Conservation (phyloP, 306 rosid species). For the Vicia villosa region DNA sequence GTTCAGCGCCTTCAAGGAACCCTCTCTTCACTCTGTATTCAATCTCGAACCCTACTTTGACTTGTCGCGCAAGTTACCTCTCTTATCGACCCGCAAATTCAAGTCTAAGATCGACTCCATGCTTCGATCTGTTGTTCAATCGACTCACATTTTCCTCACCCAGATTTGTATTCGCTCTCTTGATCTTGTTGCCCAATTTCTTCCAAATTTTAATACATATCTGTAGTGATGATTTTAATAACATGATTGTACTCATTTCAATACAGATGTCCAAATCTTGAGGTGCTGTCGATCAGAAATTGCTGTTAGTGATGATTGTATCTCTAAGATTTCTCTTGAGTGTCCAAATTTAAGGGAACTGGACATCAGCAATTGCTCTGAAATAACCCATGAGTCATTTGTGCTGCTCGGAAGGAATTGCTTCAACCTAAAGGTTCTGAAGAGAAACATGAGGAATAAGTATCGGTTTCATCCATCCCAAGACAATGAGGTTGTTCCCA, state of each 20-base stretch:
- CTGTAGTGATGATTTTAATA: too few relatives aligned
- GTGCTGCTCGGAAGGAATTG: constrained; percentile 43
- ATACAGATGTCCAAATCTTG: constrained; percentile 70
- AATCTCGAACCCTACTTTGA: constrained; percentile 60
- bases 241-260: neutral
- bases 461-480: constrained; percentile 75
- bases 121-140: constrained; percentile 68
- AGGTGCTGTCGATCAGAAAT: constrained; percentile 76
- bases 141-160: constrained; percentile 56
- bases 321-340: constrained; percentile 42
- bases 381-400: constrained; percentile 39
- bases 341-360: constrained; percentile 44
- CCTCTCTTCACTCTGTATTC: constrained; percentile 65
- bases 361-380: constrained; percentile 46
- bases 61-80: constrained; percentile 46
- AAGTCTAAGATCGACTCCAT: constrained; percentile 69
- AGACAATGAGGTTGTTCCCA: constrained; percentile 67
- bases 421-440: constrained; percentile 64
- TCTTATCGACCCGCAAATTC: constrained; percentile 68
- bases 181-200: constrained; percentile 48
- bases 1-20: constrained; percentile 66
- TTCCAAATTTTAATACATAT: too few relatives aligned
- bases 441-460: constrained; percentile 54
- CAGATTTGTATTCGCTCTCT: constrained; percentile 64
- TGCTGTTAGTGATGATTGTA: constrained; percentile 73